Evolutionary conservation across 345 rosid species (phyloP).

Genomic region (Salix purpurea): DNA sequence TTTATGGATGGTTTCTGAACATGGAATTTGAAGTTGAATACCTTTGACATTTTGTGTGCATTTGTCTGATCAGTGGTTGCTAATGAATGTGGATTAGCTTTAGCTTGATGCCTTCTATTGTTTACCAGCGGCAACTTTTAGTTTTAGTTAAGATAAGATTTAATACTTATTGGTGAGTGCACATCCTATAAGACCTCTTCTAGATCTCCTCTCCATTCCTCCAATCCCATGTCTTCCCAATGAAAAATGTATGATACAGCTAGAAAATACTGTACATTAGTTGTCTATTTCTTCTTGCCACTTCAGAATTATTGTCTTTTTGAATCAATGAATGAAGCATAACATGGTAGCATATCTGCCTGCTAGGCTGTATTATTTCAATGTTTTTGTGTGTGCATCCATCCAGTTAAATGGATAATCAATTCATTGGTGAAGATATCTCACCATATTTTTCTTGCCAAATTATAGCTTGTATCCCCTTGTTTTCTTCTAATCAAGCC

Average conservation of each 20-base stretch:
- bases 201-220: neutral
- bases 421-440: neutral
- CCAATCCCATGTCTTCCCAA: no score
- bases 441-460: neutral
- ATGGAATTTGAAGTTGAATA: neutral
- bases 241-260: no score
- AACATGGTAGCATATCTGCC: neutral
- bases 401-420: neutral
- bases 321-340: neutral
- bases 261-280: no score
- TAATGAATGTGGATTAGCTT: neutral
- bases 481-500: neutral
- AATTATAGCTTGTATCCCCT: neutral
- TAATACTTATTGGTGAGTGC: neutral
- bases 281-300: neutral
- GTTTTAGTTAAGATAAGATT: neutral
- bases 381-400: neutral
- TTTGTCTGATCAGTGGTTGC: no score
- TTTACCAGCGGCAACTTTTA: neutral
- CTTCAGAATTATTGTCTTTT: neutral
- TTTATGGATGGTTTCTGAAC: no score
- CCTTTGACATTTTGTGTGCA: neutral
- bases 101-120: neutral
- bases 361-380: neutral
- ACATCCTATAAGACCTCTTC: neutral